Evolutionary conservation across 495 filamentous ascomycete genomes (phyloP), one percentile per base, ranked within the genome.

Genomic region (Aspergillus saccharolyticus): DNA sequence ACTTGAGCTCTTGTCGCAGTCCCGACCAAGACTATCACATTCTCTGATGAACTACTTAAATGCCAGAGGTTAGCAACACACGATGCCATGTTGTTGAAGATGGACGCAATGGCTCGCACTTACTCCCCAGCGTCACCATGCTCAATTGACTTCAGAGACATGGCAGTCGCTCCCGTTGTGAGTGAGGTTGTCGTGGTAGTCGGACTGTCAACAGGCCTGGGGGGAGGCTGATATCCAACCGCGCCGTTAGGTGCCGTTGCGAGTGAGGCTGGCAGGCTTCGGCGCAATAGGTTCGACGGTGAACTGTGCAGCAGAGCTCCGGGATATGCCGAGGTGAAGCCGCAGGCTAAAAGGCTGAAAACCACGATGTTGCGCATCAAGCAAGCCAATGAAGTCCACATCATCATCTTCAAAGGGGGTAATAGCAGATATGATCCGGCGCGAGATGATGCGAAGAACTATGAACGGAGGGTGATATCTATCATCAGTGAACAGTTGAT

Each of bases 221-320:
- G 55, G 47, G 58, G 60, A 49, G 59, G 53, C 21, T 62, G 56
- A 56, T 59, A 52, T 52, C 60, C 63, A 4, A 66, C 54, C 47
- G 63, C 63, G 1, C 61, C 63, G 46, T 52, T 18, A 30, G 63
- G 63, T 6, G 58, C 63, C 14, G 55, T 54, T 15, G 55, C 58
- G 22, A 66, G 60, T 25, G 60, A 63, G 18, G 49, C 63, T 17
- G 63, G 63, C 2, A 66, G 39, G 33, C 63, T 66, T 22, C 60
- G 53, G 16, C 28, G 20, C 21, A 63, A 20, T 15, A 59, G 17
- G n/a, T 30, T 44, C n/a, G 51, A 45, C 7, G 48, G 47, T 16
- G 58, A 17, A 53, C 30, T n/a, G 21, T 48, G 52, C 5, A 52
- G 39, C 6, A 59, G 42, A 2, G 44, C 44, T 14, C 58, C 51